A percentile compares a stretch with the other conserved stretches of the same genome.
Evolutionary conservation across 1,139 yeast genomes (phyloP).

Genomic region (Taphrina sp.): DNA sequence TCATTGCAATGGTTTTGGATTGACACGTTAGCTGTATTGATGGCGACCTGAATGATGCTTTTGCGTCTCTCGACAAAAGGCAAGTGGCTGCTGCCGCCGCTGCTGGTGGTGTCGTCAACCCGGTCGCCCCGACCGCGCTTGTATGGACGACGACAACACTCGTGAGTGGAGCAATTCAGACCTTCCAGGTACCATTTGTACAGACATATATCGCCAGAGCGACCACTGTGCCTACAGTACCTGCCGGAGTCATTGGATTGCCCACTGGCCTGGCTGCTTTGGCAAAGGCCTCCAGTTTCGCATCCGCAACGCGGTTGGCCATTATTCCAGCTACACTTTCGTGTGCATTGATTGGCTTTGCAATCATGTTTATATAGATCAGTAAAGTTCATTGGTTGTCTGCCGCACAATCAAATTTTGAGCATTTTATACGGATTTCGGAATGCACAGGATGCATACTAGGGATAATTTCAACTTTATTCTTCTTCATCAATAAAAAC

Average conservation of each 20-base stretch:
- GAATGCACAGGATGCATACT: no score
- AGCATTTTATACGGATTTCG: no score
- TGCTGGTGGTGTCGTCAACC: not conserved
- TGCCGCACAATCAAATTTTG: no score
- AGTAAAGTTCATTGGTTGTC: no score
- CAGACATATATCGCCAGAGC: constrained; percentile 9
- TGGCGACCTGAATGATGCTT: not conserved
- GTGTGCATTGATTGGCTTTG: not conserved
- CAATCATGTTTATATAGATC: not conserved
- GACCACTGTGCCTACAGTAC: not conserved
- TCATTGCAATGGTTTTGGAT: not conserved
- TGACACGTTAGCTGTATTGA: not conserved
- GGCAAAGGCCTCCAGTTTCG: not conserved
- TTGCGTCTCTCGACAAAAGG: constrained; percentile 2
- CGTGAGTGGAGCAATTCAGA: constrained; percentile 5
- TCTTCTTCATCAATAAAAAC: no score
- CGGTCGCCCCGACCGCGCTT: constrained; percentile 1
- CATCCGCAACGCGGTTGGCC: not conserved
- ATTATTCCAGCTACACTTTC: not conserved
- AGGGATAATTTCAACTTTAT: no score
- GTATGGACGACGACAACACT: constrained; percentile 9
- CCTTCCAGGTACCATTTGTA: not conserved
- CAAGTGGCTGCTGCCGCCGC: not conserved
- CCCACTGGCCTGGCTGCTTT: constrained; percentile 17
- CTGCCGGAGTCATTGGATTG: constrained; percentile 8